Base-by-base conservation (phyloP, 2,329 filamentous ascomycete genomes). In the Venturia asperata region DNA sequence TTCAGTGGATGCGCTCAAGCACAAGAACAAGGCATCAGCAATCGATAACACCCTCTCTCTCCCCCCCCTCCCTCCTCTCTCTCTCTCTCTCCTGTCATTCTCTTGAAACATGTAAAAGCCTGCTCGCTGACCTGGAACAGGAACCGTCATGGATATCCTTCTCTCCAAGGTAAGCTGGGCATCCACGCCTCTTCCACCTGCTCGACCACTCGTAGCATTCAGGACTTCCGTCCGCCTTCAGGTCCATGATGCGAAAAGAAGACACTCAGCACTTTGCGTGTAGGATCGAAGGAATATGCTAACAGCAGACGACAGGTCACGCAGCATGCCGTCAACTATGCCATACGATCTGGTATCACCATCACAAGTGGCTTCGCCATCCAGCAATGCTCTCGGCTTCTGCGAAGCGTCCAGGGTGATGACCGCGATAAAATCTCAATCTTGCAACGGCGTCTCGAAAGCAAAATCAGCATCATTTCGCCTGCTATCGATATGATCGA, bases 401-500 rank as follows among this genome's bases (percentile, higher is more conserved):
- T 96, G 66, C 90, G 89, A 76, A 83, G 85, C 49, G 87, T 94
- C 17, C 86, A 91, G 70, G 85, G 92, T 71, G 83, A 82, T 69
- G 82, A 86, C 37, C 82, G 89, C 62, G 83, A 88, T 66, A 90
- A 96, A 74, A 81, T 97, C 5, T 81, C 85, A 65, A 75, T 78
- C 1, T 79, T 97, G 15, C 91, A 95, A 72, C 81, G 85, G 64
- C 83, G 88, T 1, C 81, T 97, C 4, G 85, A 96, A 70, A 87
- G 84, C 75, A 97, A 96, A 75, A 96, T 97, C 71, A 88, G 87
- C 77, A 91, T 96, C 69, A 87, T 97, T 58, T 92, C 91, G 13
- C 92, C 92, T 0, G 90, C 91, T 11, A 93, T 96, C 71, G 91
- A 96, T 73, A 87, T 96, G 80, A 91, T 96, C 70, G 91, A 96